A percentile compares a stretch with the other conserved stretches of the same genome.
phyloP scores from a whole-genome alignment of 106 monocot species.

The Chionographis japonica region DNA sequence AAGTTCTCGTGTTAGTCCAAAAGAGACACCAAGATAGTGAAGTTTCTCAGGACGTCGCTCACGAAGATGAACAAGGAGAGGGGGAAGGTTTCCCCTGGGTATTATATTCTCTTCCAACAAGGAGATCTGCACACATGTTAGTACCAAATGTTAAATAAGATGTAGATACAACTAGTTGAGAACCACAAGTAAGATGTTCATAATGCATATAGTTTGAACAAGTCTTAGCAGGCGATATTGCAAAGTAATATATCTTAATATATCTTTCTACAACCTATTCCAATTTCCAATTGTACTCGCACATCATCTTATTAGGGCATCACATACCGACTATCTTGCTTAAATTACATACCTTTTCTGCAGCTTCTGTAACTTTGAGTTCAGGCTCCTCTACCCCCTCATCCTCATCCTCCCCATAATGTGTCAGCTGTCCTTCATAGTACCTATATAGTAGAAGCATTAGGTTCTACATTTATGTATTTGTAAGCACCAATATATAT shows the following conservation, averaged over 20 bases:
- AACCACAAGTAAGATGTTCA: too few relatives aligned
- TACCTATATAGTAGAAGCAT: conserved; percentile 34
- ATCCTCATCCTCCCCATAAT: conserved; percentile 52
- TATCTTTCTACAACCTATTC: too few relatives aligned
- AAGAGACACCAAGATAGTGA: conserved; percentile 89
- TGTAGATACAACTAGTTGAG: too few relatives aligned
- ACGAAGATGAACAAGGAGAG: conserved; percentile 85
- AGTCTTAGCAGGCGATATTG: too few relatives aligned
- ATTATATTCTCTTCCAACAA: conserved; percentile 84
- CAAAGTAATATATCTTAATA: too few relatives aligned
- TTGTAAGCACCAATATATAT: too few relatives aligned
- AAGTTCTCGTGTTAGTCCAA: conserved; percentile 81
- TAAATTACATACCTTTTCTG: conserved; percentile 63
- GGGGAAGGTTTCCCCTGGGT: conserved; percentile 82
- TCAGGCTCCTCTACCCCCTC: conserved; percentile 38
- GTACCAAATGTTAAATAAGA: too few relatives aligned
- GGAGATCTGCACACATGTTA: conserved; percentile 48
- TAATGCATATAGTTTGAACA: too few relatives aligned
- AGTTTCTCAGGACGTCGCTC: conserved; percentile 86
- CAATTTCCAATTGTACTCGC: too few relatives aligned
- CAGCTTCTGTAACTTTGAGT: conserved; percentile 69
- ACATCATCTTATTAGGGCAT: background rate
- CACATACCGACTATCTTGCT: background rate
- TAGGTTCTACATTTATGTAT: too few relatives aligned
- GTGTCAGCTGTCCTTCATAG: conserved; percentile 76